phyloP scores from a whole-genome alignment of 1,284 basidiomycete species.

The Tilletia indica region DNA sequence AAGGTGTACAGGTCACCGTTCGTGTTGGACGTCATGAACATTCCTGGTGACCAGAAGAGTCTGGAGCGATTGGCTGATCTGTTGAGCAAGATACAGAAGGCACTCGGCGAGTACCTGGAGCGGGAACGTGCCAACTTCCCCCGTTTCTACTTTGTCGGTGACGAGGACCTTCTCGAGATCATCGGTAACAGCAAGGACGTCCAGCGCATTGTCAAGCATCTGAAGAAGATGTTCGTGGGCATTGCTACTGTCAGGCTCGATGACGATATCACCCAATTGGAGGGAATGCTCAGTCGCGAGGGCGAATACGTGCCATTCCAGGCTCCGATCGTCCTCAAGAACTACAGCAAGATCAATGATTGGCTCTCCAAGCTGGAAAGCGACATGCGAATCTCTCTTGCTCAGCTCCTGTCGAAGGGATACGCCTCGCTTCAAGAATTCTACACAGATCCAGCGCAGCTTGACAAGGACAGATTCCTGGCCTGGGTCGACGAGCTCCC shows the following conservation, averaged over 20 bases:
- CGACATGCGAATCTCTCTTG: constrained; percentile 90
- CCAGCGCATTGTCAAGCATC: constrained; percentile 91
- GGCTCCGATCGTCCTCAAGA: constrained; percentile 79
- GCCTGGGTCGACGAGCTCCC: constrained; percentile 89
- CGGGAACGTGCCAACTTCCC: constrained; percentile 88
- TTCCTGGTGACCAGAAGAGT: constrained; percentile 91
- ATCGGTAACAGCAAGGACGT: constrained; percentile 99
- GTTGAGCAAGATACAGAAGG: constrained; percentile 97
- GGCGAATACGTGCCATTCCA: constrained; percentile 88
- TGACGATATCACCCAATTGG: constrained; percentile 51
- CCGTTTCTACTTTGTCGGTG: constrained; percentile 99
- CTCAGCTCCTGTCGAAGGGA: constrained; percentile 73
- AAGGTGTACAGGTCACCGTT: constrained; percentile 99
- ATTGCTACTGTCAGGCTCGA: constrained; percentile 86
- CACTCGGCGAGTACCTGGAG: constrained; percentile 96
- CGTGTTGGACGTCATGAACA: constrained; percentile 93
- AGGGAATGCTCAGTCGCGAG: constrained; percentile 63
- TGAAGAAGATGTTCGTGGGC: constrained; percentile 99
- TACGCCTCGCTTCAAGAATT: constrained; percentile 77
- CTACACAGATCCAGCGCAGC: constrained; percentile 65
- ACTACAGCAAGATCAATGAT: constrained; percentile 96
- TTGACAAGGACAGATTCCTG: constrained; percentile 70
- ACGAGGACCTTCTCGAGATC: constrained; percentile 97
- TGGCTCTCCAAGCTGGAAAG: constrained; percentile 91
- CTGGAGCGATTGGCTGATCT: constrained; percentile 93